phyloP scores from a whole-genome alignment of 352 stramenopile genomes.

The Pythium sp. region DNA sequence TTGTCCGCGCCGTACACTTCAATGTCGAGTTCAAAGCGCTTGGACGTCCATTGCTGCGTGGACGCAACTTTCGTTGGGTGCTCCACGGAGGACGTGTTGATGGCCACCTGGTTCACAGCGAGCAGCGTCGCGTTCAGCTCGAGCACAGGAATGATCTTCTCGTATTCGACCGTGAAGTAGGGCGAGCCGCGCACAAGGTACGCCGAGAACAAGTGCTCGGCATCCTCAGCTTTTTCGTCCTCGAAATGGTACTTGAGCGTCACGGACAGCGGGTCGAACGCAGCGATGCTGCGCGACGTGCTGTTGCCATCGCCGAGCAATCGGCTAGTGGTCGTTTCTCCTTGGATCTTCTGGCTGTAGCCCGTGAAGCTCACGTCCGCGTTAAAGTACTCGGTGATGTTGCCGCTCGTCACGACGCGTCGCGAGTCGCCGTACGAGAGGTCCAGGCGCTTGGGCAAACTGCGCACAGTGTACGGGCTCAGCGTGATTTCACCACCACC shows the following conservation, averaged over 20 bases:
- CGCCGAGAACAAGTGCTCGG: slow-evolving; percentile 19
- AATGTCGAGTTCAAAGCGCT: slow-evolving; percentile 69
- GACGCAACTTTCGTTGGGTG: slow-evolving; percentile 14
- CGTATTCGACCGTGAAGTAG: slow-evolving; percentile 83
- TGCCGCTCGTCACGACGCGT: slow-evolving; percentile 51
- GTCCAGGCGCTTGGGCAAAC: slow-evolving; percentile 62
- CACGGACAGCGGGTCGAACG: slow-evolving; percentile 68
- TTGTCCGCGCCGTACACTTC: slow-evolving; percentile 56
- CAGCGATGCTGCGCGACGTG: slow-evolving; percentile 53
- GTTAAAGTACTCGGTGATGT: slow-evolving; percentile 81
- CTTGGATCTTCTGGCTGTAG: slow-evolving; percentile 39
- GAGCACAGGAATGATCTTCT: slow-evolving; percentile 59
- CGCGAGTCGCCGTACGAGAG: slow-evolving; percentile 83
- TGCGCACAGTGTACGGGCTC: slow-evolving; percentile 80
- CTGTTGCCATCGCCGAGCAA: slow-evolving; percentile 67
- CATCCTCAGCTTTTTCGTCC: slow-evolving; percentile 29
- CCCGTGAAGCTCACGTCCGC: slow-evolving; percentile 69
- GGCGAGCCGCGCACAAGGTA: slow-evolving; percentile 62
- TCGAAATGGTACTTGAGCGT: slow-evolving; percentile 60
- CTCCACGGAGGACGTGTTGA: slow-evolving; percentile 28
- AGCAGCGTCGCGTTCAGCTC: slow-evolving; percentile 66
- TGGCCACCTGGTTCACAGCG: slow-evolving; percentile 44
- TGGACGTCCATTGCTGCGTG: slow-evolving; percentile 47
- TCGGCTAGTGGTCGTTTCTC: slow-evolving; percentile 17
- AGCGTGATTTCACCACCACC: slow-evolving; percentile 71